Base-by-base conservation (phyloP, 306 rosid genomes). In the Quercus dentata region DNA sequence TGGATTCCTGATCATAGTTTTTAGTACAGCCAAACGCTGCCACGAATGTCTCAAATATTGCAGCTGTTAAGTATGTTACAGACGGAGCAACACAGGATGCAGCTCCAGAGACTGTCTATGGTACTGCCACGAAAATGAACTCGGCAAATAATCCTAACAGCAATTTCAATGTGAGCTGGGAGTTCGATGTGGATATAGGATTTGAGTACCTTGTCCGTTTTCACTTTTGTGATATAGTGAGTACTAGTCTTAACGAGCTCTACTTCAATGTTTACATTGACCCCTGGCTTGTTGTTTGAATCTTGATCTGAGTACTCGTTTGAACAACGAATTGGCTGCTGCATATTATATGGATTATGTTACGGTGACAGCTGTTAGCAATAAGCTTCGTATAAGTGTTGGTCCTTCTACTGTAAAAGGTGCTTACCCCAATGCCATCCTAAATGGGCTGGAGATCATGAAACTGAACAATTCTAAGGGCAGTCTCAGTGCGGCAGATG, bases 391-490 rank as follows among this genome's bases (percentile, higher is more conserved):
- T 55, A 88, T 94, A 17, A 91, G 97, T 78, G 79, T 94, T 74
- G 97, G 99, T 74, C 95, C 97, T 27, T 79, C 95, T 56, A 1
- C 82, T 56, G 1, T 84, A 52, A 58, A 75, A 20, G 74, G 57
- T 62, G 71, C 2, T 59, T 84, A 81, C 74, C 97, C 99, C 30
- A 89, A 90, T 78, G 99, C 94, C 64, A 94, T 94, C 78, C 81
- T 94, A 64, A 94, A 94, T 89, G 99, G 99, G 52, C 86, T 94
- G 70, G 99, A 94, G 90, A 87, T 94, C 72, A 85, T 94, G 97
- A 94, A 94, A 88, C 84, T 94, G 88, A 92, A 85, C 88, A 90
- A 91, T 70, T 83, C 99, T 62, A 73, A n/a, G 75, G 90, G 94
- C 67, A 88, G 94, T 81, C 95, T 92, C 62, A 79, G 92, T 74